These are phyloP conservation scores for Dillenia suffruticosa DNA, from an alignment of 164 flowering plant species.

Conservation along the genomic window DNA sequence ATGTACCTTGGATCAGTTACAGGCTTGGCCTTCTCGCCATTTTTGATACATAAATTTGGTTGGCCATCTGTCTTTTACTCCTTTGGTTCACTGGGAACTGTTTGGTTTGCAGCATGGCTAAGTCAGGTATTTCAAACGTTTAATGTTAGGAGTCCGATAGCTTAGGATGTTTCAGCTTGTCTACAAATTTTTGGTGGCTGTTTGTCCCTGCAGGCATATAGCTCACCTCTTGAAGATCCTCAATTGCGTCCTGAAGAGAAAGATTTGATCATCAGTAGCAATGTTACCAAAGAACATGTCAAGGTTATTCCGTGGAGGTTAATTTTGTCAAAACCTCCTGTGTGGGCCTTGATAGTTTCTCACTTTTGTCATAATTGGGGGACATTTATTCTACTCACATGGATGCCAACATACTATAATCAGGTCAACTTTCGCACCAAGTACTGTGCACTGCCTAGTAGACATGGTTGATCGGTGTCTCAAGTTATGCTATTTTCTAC, in stretches of 20 bases:
- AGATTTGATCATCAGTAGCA: constrained; percentile 44
- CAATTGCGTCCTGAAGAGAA: constrained; percentile 63
- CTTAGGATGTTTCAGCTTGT: not conserved
- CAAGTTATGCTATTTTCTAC: too few species aligned
- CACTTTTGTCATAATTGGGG: constrained; percentile 99
- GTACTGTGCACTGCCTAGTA: too few species aligned
- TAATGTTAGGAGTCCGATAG: not conserved
- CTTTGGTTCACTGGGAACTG: constrained; percentile 91
- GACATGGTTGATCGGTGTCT: too few species aligned
- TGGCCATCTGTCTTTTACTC: constrained; percentile 98
- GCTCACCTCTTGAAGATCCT: constrained; percentile 93
- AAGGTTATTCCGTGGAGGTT: constrained; percentile 73
- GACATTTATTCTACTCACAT: constrained; percentile 91
- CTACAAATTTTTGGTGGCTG: not conserved
- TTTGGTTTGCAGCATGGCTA: constrained; percentile 84
- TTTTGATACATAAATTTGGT: constrained; percentile 76
- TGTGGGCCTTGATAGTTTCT: constrained; percentile 86
- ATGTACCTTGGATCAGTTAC: constrained; percentile 99
- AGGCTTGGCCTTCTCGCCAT: constrained; percentile 91
- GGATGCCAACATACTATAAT: constrained; percentile 98
- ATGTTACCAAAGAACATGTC: constrained; percentile 60
- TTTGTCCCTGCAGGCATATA: constrained; percentile 51
- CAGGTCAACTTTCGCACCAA: constrained; percentile 42
- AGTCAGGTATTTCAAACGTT: constrained; percentile 48
- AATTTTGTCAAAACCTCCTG: constrained; percentile 87